These are phyloP conservation scores for Beta lomatogona DNA, from an alignment of 179 eudicot species.

Conservation along the genomic window DNA sequence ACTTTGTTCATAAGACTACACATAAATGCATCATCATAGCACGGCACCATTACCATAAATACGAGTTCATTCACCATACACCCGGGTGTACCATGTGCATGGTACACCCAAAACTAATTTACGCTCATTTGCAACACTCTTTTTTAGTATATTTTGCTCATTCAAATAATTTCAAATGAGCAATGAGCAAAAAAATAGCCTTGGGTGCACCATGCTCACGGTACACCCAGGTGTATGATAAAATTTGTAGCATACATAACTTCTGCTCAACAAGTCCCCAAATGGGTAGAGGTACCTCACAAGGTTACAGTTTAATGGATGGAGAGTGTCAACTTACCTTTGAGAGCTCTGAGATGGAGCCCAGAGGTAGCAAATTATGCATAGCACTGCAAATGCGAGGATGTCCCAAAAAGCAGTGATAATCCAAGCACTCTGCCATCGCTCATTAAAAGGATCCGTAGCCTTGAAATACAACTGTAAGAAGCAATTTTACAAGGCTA, in stretches of 20 bases:
- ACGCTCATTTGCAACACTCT: no score
- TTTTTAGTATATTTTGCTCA: no score
- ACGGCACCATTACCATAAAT: not conserved
- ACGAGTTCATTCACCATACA: no score
- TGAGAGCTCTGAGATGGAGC: constrained; percentile 95
- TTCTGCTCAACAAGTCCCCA: not conserved
- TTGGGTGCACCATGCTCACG: no score
- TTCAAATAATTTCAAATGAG: no score
- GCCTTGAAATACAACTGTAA: constrained; percentile 90
- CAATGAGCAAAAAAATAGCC: no score
- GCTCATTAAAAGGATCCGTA: constrained; percentile 93
- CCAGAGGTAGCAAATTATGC: constrained; percentile 95
- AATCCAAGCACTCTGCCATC: constrained; percentile 97
- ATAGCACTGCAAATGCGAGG: constrained; percentile 68
- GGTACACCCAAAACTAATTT: no score
- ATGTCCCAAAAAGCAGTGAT: constrained; percentile 98
- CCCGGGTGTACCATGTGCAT: no score
- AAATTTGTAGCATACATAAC: no score
- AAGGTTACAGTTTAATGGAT: not conserved
- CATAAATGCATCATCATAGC: no score
- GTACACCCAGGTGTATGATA: no score
- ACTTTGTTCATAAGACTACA: no score
- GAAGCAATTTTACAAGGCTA: constrained; percentile 18
- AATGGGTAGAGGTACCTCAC: not conserved
- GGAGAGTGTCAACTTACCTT: constrained; percentile 46